These are phyloP conservation scores for Cercis canadensis DNA, from an alignment of 306 rosid genomes.

Conservation along the genomic window DNA sequence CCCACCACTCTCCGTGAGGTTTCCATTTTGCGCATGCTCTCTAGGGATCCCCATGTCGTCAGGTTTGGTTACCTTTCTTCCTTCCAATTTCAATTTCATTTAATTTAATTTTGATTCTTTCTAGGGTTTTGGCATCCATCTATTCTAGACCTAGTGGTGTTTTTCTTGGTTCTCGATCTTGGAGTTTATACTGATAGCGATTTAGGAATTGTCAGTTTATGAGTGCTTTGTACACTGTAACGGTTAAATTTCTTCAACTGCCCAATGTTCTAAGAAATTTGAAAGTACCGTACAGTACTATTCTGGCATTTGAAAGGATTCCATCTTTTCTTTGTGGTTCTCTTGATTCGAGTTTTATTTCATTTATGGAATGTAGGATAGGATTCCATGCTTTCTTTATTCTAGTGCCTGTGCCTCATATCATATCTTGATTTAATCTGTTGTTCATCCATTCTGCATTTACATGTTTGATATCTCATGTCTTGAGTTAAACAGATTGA, in stretches of 20 bases:
- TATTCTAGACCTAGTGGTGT: too few species aligned
- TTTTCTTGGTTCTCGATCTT: too few species aligned
- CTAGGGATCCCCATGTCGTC: slow-evolving; percentile 88
- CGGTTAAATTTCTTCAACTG: too few species aligned
- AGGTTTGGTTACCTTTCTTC: slow-evolving; percentile 34
- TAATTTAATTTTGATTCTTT: not conserved
- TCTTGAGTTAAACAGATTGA: slow-evolving; percentile 46
- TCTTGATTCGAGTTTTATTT: not conserved
- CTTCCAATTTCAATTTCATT: not conserved
- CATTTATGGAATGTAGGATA: not conserved
- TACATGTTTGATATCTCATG: not conserved
- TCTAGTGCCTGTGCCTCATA: too few species aligned
- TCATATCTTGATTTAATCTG: not conserved
- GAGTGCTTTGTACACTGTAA: too few species aligned
- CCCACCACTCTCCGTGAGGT: slow-evolving; percentile 97
- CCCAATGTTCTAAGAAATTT: too few species aligned
- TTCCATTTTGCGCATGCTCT: slow-evolving; percentile 94
- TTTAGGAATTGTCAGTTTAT: not conserved
- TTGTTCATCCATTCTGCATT: not conserved
- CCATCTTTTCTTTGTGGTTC: not conserved
- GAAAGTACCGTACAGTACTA: too few species aligned
- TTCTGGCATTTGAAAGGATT: too few species aligned
- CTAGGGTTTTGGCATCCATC: too few species aligned
- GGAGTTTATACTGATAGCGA: too few species aligned
- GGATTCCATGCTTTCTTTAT: too few species aligned